These are phyloP conservation scores for Daldinia concentrica DNA, from an alignment of 495 filamentous ascomycete species.

Conservation along the genomic window DNA sequence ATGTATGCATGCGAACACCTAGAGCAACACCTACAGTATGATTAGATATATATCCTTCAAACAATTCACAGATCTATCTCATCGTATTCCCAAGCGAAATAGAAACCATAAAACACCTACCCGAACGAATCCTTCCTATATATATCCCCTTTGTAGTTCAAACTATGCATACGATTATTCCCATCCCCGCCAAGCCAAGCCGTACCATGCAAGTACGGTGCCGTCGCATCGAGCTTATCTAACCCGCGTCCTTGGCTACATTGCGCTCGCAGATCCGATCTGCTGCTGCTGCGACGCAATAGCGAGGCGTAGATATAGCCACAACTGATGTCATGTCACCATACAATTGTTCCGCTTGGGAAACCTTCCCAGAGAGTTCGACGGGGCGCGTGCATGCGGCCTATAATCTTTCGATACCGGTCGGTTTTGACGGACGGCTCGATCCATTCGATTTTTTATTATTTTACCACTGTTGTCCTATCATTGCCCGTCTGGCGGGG, in stretches of 20 bases:
- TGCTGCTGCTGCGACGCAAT: slow-evolving; percentile 4
- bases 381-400: background rate
- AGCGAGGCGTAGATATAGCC: slow-evolving; percentile 5
- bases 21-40: background rate
- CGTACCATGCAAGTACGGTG: background rate
- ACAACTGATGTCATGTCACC: slow-evolving; percentile 1
- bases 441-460: background rate
- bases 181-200: background rate
- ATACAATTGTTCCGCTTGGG: background rate
- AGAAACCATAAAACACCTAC: background rate
- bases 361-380: background rate
- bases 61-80: background rate
- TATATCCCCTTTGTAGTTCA: no score
- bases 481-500: background rate
- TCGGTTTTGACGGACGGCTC: background rate
- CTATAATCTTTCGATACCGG: background rate
- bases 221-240: slow-evolving; percentile 13
- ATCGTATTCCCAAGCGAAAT: background rate
- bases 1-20: background rate
- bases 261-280: slow-evolving; percentile 11
- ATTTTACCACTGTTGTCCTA: background rate
- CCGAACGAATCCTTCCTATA: background rate
- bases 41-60: background rate
- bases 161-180: no score
- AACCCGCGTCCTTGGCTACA: background rate